These are phyloP conservation scores for Rhodotorula babjevae DNA, from an alignment of 768 basidiomycete genomes.

Conservation along the genomic window DNA sequence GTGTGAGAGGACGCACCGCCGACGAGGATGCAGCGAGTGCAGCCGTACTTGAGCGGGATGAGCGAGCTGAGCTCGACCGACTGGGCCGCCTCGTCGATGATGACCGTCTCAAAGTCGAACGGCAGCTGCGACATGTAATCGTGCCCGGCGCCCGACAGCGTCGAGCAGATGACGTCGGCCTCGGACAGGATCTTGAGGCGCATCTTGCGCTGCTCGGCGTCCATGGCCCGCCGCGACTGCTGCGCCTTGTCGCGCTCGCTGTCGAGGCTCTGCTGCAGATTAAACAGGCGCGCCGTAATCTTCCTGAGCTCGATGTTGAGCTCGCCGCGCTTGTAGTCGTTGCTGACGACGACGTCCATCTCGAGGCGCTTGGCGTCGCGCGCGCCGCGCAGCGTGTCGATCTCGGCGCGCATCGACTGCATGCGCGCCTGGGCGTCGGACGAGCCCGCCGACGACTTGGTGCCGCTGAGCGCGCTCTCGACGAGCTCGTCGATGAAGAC, in stretches of 20 bases:
- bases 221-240: slow-evolving; percentile 71
- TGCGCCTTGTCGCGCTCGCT: slow-evolving; percentile 74
- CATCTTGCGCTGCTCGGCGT: slow-evolving; percentile 69
- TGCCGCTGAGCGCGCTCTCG: slow-evolving; percentile 59
- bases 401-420: slow-evolving; percentile 58
- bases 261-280: slow-evolving; percentile 66
- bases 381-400: slow-evolving; percentile 63
- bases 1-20: slow-evolving; percentile 56
- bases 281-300: slow-evolving; percentile 62
- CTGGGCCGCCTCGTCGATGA: slow-evolving; percentile 98
- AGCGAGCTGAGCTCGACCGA: slow-evolving; percentile 89
- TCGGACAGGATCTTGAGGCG: slow-evolving; percentile 72
- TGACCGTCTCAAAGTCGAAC: slow-evolving; percentile 86
- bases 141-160: slow-evolving; percentile 87
- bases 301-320: slow-evolving; percentile 68
- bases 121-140: slow-evolving; percentile 63
- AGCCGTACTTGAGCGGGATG: slow-evolving; percentile 86
- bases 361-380: slow-evolving; percentile 63
- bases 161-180: slow-evolving; percentile 90
- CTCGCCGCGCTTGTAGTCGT: slow-evolving; percentile 54
- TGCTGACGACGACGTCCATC: slow-evolving; percentile 57
- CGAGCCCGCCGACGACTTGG: slow-evolving; percentile 41
- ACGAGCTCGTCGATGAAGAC: slow-evolving; percentile 82
- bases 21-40: slow-evolving; percentile 81
- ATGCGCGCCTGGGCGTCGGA: slow-evolving; percentile 59